Evolutionary conservation across 129 eudicot genomes (phyloP).

Genomic region (Tagetes erecta): DNA sequence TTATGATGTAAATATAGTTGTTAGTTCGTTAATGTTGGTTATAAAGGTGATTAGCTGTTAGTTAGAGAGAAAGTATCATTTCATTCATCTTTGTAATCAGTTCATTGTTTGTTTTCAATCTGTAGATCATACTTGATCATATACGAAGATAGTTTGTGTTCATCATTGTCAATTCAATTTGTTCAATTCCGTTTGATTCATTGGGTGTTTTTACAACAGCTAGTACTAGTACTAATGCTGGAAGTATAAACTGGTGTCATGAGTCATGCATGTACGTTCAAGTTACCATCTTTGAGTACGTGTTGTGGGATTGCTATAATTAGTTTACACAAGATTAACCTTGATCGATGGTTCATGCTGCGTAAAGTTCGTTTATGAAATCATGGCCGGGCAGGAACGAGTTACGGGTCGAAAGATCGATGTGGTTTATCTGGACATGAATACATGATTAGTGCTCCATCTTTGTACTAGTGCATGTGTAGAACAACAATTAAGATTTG

Average conservation of each 20-base stretch:
- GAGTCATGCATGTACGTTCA: constrained; percentile 25
- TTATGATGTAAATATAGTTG: too few relatives aligned
- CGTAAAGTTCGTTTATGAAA: constrained; percentile 25
- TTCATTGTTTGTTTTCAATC: too few relatives aligned
- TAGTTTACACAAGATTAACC: constrained; percentile 33
- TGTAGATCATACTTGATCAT: too few relatives aligned
- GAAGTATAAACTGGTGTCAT: neutral
- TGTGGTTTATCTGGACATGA: neutral
- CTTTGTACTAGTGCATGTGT: constrained; percentile 6
- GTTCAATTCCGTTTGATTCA: too few relatives aligned
- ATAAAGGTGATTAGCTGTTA: too few relatives aligned
- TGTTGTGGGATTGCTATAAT: constrained; percentile 46
- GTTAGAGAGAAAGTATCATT: too few relatives aligned
- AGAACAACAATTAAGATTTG: constrained; percentile 16
- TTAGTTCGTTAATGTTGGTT: too few relatives aligned
- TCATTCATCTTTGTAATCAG: too few relatives aligned
- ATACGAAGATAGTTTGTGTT: too few relatives aligned
- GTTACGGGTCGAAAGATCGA: constrained; percentile 29
- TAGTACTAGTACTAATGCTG: neutral
- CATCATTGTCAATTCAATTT: too few relatives aligned
- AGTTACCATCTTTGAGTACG: constrained; percentile 25
- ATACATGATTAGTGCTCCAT: neutral
- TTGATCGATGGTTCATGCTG: constrained; percentile 19
- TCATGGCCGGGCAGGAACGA: constrained; percentile 6
- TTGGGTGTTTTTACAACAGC: too few relatives aligned